Evolutionary conservation across 805 yeast genomes (phyloP).

Genomic region (Zygosaccharomyces rouxii): DNA sequence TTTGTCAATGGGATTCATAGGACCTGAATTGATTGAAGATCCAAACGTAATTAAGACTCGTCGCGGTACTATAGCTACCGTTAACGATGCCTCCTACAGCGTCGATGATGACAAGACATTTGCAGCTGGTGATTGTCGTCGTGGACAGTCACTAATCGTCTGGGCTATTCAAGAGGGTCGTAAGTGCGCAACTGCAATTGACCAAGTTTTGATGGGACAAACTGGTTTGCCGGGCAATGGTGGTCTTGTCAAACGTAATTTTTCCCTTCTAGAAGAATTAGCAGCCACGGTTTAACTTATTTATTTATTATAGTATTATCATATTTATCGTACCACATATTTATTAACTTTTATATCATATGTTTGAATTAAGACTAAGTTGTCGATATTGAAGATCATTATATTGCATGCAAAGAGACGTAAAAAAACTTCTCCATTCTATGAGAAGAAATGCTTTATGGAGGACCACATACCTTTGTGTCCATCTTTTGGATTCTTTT

Average conservation of each 20-base stretch:
- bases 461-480: constrained; percentile 17
- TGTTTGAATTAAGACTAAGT: neutral
- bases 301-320: neutral
- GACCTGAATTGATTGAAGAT: constrained; percentile 78
- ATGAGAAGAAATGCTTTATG: constrained; percentile 18
- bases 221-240: constrained; percentile 92
- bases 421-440: neutral
- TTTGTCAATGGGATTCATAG: constrained; percentile 95
- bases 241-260: constrained; percentile 81
- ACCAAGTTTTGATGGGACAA: constrained; percentile 67
- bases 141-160: constrained; percentile 96
- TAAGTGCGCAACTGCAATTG: constrained; percentile 96
- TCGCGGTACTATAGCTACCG: constrained; percentile 74
- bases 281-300: constrained; percentile 41
- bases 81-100: constrained; percentile 56
- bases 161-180: constrained; percentile 99
- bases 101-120: constrained; percentile 67
- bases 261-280: constrained; percentile 68
- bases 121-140: constrained; percentile 98
- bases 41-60: constrained; percentile 52
- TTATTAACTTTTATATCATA: constrained; percentile 9
- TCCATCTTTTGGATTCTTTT: constrained; percentile 8
- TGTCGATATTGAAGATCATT: neutral
- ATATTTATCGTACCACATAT: constrained; percentile 1
- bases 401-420: constrained; percentile 1